Conservation (phyloP, 208 protist genomes). For the Trypanosoma theileri region DNA sequence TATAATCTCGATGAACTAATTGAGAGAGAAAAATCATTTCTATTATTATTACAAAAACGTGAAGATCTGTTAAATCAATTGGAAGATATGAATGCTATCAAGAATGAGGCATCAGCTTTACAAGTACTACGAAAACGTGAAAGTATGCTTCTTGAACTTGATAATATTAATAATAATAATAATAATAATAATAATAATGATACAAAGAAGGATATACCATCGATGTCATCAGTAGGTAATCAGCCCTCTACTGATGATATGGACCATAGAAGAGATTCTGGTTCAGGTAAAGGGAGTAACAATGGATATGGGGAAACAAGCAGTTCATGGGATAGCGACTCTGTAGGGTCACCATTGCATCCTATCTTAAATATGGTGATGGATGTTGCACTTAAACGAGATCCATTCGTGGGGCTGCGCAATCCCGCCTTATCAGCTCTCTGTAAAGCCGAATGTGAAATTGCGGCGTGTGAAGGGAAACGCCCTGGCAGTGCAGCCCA, state of each 20-base stretch:
- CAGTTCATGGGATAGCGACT: conserved; percentile 13
- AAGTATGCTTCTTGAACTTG: neutral
- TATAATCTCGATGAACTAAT: no score
- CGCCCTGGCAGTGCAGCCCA: neutral
- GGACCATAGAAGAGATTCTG: no score
- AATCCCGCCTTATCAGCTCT: conserved; percentile 17
- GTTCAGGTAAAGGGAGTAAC: no score
- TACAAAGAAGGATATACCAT: neutral
- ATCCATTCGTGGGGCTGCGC: conserved; percentile 12
- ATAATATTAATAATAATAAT: neutral
- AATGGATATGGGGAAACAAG: conserved; percentile 2
- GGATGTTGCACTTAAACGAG: conserved; percentile 15
- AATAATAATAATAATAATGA: neutral
- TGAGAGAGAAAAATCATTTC: no score
- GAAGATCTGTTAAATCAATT: neutral
- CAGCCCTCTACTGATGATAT: no score
- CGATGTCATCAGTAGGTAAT: no score
- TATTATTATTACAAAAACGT: conserved; percentile 4
- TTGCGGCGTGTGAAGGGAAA: conserved; percentile 10
- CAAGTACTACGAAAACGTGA: neutral
- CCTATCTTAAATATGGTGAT: conserved; percentile 27
- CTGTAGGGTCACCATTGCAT: neutral
- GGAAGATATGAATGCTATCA: neutral
- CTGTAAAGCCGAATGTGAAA: conserved; percentile 17
- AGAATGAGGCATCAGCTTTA: neutral